These are phyloP conservation scores for Trichophyton equinum DNA, from an alignment of 2,329 filamentous ascomycete species.

Conservation along the genomic window DNA sequence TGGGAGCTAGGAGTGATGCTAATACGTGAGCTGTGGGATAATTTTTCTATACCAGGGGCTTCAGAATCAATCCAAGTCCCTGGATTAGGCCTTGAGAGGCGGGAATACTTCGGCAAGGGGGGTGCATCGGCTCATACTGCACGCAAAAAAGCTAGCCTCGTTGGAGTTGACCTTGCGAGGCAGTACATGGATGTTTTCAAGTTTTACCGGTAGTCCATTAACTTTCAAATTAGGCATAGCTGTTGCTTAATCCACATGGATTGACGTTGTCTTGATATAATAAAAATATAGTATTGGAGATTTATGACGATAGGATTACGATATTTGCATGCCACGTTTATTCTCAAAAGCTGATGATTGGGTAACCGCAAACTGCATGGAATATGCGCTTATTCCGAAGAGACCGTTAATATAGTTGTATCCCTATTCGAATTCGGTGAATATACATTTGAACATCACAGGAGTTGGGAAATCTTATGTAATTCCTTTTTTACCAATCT, in stretches of 20 bases:
- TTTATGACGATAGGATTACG: neutral
- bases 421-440: neutral
- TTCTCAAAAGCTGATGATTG: neutral
- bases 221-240: neutral
- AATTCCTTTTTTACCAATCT: neutral
- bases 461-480: neutral
- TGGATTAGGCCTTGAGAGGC: slow-evolving; percentile 29
- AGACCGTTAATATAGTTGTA: neutral
- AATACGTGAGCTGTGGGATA: slow-evolving; percentile 32
- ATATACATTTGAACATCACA: slow-evolving; percentile 1
- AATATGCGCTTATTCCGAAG: neutral
- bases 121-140: slow-evolving; percentile 10
- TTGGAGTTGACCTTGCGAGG: slow-evolving; percentile 30
- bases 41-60: slow-evolving; percentile 26
- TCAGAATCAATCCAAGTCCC: slow-evolving; percentile 32
- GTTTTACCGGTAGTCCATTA: slow-evolving; percentile 26
- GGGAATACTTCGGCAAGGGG: slow-evolving; percentile 15
- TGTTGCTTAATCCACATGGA: neutral
- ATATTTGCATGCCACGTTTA: neutral
- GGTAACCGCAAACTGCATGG: neutral
- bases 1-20: slow-evolving; percentile 27
- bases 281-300: neutral
- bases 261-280: neutral
- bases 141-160: slow-evolving; percentile 16
- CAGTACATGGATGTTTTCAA: slow-evolving; percentile 36